Conservation (phyloP, 139 green algal genomes). For the Cymbomonas tetramitiformis region DNA sequence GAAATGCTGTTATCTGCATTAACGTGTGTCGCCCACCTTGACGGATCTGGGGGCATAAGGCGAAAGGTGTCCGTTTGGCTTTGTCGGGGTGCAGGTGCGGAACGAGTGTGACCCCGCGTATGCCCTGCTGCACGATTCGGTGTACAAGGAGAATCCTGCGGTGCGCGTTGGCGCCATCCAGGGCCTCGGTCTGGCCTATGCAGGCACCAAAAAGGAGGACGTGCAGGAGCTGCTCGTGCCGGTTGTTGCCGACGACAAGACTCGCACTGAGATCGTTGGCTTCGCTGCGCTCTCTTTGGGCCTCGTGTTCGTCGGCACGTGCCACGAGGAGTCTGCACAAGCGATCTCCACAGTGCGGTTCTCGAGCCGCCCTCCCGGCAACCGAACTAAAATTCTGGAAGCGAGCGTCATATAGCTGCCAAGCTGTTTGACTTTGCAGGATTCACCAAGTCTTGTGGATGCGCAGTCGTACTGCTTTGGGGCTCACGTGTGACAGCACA, state of each 20-base stretch:
- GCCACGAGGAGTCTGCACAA: constrained; percentile 56
- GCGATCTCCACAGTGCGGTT: too few relatives aligned
- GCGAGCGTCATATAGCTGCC: too few relatives aligned
- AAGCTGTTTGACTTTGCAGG: too few relatives aligned
- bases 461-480: too few relatives aligned
- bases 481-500: too few relatives aligned
- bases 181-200: constrained; percentile 90
- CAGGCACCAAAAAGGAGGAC: constrained; percentile 60
- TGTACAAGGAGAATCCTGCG: constrained; percentile 52
- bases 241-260: constrained; percentile 54
- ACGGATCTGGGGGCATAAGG: too few relatives aligned
- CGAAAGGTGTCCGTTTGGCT: too few relatives aligned
- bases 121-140: constrained; percentile 80
- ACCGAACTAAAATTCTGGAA: background rate
- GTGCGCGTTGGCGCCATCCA: constrained; percentile 70
- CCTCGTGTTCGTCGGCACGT: constrained; percentile 68
- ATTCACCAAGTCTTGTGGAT: too few relatives aligned
- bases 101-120: constrained; percentile 92
- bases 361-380: background rate
- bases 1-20: too few relatives aligned
- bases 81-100: constrained; percentile 56
- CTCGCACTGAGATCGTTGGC: constrained; percentile 62
- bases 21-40: too few relatives aligned
- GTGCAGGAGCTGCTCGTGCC: constrained; percentile 45
- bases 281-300: constrained; percentile 77